Evolutionary conservation across 768 basidiomycete genomes (phyloP), one percentile per base, ranked within the genome.

Genomic region (Boletus rufocinnamomeus): DNA sequence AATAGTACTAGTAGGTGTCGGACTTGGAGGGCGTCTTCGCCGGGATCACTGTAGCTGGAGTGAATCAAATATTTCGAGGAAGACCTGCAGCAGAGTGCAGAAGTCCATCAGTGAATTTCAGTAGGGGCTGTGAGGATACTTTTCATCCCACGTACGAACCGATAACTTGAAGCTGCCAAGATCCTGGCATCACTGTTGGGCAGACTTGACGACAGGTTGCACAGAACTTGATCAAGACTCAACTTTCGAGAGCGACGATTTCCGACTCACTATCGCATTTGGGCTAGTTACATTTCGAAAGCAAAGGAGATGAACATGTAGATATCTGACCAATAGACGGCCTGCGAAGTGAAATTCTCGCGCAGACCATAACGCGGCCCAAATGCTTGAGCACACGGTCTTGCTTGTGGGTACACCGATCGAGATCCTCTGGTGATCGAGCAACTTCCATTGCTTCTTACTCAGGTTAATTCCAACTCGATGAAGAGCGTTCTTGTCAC

Each of bases 401-500:
- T 41, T 21, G 21, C 21, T 38, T 27, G 37, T 17, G 11, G 2
- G 6, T 1, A 17, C 6, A 25, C 35, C 40, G 40, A 41, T 41
- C 40, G 40, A 41, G 37, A 28, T 14, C 45, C 10, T 23, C 19
- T 27, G 13, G 16, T 40, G 11, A 38, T 47, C 44, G 25, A 50
- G 17, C 11, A 25, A 32, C 10, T 10, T 19, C 32, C 35, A n/a
- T 35, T 23, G 19, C 19, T 16, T n/a, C 23, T 34, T 25, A 16
- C 51, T 30, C 51, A 28, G 35, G 45, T 50, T 46, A 40, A 35
- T 41, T 37, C 41, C 30, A 48, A 63, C 16, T 43, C 66, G 57
- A 67, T 67, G 54, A 74, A 82, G 78, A 85, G 77, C 60, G 75
- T 86, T 27, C 72, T 86, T 19, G 70, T 88, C 53, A 88, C 86